Evolutionary conservation across 768 basidiomycete genomes (phyloP).

Genomic region (Pleurotus platypus): DNA sequence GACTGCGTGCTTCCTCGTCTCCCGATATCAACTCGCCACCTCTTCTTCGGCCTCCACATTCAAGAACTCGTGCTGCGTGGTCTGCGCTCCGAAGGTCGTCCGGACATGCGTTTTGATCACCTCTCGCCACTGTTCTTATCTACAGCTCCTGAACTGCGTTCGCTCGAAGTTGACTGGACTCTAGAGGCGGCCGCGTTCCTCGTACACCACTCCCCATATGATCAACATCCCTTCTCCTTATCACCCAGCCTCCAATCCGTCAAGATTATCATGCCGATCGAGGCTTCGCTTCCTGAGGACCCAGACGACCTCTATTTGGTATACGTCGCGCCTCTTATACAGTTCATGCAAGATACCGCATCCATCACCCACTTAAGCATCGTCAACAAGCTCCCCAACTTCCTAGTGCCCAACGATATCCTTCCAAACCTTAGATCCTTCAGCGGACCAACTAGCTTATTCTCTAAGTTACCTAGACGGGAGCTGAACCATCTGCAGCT

Average conservation of each 20-base stretch:
- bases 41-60: neutral
- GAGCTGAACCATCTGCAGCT: neutral
- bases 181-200: conserved; percentile 1
- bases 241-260: neutral
- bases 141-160: neutral
- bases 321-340: conserved; percentile 1
- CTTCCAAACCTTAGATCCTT: conserved; percentile 4
- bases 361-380: neutral
- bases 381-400: neutral
- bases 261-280: neutral
- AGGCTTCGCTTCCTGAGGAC: neutral
- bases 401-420: neutral
- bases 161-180: neutral
- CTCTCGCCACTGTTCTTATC: neutral
- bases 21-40: neutral
- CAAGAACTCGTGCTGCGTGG: neutral
- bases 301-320: conserved; percentile 1
- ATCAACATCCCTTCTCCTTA: neutral
- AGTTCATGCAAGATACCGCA: neutral
- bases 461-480: conserved; percentile 7
- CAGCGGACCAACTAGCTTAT: conserved; percentile 1
- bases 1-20: neutral
- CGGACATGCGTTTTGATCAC: neutral
- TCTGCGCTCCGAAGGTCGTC: neutral
- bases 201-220: neutral